Percentiles rank a stretch among this genome's conserved stretches.
phyloP scores from a whole-genome alignment of 768 basidiomycete species.

The Suillus placidus region DNA sequence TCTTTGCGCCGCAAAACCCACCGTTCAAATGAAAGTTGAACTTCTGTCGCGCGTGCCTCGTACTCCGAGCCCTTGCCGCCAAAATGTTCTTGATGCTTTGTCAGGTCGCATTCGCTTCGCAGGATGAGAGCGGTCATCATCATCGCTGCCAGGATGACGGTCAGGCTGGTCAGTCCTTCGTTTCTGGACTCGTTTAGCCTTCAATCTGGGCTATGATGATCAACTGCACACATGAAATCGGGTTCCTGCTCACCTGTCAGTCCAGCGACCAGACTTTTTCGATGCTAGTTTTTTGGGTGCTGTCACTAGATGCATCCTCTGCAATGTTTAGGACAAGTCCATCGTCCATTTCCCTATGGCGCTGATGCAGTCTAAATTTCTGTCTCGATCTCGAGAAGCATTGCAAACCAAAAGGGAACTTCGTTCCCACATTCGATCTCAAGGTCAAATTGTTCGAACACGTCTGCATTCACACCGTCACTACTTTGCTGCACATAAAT shows the following conservation, averaged over 20 bases:
- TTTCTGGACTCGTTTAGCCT: constrained; percentile 72
- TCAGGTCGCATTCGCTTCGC: constrained; percentile 49
- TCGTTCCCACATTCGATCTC: constrained; percentile 24
- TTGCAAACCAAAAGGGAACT: constrained; percentile 21
- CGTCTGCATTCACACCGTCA: constrained; percentile 27
- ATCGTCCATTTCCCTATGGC: constrained; percentile 58
- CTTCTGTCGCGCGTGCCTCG: constrained; percentile 91
- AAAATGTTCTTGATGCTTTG: constrained; percentile 69
- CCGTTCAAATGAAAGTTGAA: constrained; percentile 91
- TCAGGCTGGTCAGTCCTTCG: constrained; percentile 40
- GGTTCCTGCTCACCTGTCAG: constrained; percentile 61
- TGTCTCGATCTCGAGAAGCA: background rate
- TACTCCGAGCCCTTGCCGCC: constrained; percentile 70
- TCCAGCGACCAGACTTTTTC: constrained; percentile 74
- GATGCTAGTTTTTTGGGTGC: constrained; percentile 29
- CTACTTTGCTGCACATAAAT: constrained; percentile 11
- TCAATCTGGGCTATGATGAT: constrained; percentile 50
- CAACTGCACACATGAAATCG: constrained; percentile 5
- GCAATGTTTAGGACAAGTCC: constrained; percentile 76
- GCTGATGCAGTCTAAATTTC: background rate
- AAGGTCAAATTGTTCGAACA: constrained; percentile 17
- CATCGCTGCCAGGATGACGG: constrained; percentile 17
- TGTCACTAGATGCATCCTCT: constrained; percentile 36
- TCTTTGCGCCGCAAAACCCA: constrained; percentile 81
- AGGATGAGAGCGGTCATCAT: constrained; percentile 39